Conservation (phyloP, 306 rosid species). For the Benincasa hispida region DNA sequence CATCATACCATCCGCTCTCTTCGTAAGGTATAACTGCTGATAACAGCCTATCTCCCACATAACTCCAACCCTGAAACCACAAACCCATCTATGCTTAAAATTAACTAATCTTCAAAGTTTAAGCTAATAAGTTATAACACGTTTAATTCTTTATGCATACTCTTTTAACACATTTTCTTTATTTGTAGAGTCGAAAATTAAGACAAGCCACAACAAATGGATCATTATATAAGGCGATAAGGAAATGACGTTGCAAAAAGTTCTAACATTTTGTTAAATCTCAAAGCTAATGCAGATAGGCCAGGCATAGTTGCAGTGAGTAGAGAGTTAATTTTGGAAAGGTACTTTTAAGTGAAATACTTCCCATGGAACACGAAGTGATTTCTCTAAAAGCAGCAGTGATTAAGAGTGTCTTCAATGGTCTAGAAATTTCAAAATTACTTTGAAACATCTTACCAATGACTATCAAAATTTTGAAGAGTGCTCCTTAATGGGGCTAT, state of each 20-base stretch:
- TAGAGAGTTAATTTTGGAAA: too few species aligned
- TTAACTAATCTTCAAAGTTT: background rate
- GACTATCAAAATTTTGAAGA: background rate
- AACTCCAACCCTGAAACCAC: conserved; percentile 83
- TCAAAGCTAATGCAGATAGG: background rate
- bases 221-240: background rate
- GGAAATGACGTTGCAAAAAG: background rate
- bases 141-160: background rate
- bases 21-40: conserved; percentile 96
- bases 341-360: background rate
- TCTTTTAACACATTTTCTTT: background rate
- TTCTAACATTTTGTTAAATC: background rate
- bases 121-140: background rate
- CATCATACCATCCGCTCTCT: conserved; percentile 98
- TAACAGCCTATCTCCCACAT: conserved; percentile 91
- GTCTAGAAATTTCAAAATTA: background rate
- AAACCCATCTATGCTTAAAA: background rate
- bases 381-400: too few species aligned
- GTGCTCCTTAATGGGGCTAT: background rate
- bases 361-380: too few species aligned
- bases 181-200: background rate
- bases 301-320: background rate
- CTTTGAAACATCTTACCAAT: background rate
- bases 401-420: background rate
- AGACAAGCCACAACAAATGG: background rate